Evolutionary conservation across 2,329 filamentous ascomycete species (phyloP).

Genomic region (Ascochyta lentis): DNA sequence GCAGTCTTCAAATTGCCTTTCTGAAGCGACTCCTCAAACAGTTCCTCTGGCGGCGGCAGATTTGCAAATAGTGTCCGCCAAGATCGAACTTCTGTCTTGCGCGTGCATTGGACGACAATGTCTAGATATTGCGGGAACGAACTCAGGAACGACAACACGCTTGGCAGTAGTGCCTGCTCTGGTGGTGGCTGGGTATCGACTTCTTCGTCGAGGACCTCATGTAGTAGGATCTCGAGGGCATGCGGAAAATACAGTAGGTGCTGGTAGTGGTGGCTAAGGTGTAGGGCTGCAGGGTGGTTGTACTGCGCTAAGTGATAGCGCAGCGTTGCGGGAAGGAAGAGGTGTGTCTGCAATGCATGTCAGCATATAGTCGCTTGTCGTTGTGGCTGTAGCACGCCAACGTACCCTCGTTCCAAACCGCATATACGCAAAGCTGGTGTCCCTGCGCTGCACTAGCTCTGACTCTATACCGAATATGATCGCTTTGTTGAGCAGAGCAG

Average conservation of each 20-base stretch:
- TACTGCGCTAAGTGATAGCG: conserved; percentile 78
- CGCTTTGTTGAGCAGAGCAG: conserved; percentile 84
- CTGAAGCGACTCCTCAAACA: conserved; percentile 91
- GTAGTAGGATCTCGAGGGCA: conserved; percentile 87
- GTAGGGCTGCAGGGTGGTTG: conserved; percentile 80
- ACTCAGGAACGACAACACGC: conserved; percentile 60
- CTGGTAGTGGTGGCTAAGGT: conserved; percentile 83
- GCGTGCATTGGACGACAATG: conserved; percentile 94
- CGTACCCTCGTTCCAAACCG: conserved; percentile 85
- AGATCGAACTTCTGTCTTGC: conserved; percentile 93
- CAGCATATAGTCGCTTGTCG: conserved; percentile 18
- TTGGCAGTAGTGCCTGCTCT: conserved; percentile 58
- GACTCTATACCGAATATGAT: conserved; percentile 90
- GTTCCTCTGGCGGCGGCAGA: conserved; percentile 84
- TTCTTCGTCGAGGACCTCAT: conserved; percentile 93
- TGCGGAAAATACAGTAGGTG: conserved; percentile 91
- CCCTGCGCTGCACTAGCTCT: conserved; percentile 89
- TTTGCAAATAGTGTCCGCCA: conserved; percentile 95
- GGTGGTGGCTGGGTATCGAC: conserved; percentile 69
- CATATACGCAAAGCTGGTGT: conserved; percentile 89
- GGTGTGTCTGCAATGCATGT: conserved; percentile 71
- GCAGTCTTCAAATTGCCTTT: conserved; percentile 91
- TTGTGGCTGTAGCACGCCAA: conserved; percentile 11
- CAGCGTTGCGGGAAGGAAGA: conserved; percentile 89
- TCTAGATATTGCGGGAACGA: conserved; percentile 81